These are phyloP conservation scores for Ophiostoma himal-ulmi DNA, from an alignment of 2,329 filamentous ascomycete genomes.

Conservation along the genomic window DNA sequence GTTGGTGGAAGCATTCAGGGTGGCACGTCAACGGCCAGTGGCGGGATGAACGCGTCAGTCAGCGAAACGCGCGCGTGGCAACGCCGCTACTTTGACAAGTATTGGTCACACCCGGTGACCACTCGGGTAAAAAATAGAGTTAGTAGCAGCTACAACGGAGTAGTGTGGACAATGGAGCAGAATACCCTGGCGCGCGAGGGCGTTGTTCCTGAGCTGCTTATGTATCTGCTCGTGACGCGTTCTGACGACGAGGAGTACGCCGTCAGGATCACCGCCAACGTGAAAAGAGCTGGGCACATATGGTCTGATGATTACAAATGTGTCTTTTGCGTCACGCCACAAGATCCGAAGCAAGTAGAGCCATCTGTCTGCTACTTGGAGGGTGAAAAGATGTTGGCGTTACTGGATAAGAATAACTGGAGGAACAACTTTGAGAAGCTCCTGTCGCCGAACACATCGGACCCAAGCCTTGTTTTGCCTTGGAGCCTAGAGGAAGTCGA, in stretches of 20 bases:
- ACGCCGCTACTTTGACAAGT: slow-evolving; percentile 18
- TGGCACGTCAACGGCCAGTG: too few relatives aligned
- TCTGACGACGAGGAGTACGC: slow-evolving; percentile 18
- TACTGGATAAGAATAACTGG: too few relatives aligned
- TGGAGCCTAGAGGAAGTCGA: too few relatives aligned
- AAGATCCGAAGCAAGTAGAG: too few relatives aligned
- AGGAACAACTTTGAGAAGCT: too few relatives aligned
- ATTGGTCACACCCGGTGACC: slow-evolving; percentile 14
- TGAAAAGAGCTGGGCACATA: neutral
- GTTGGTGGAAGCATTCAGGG: too few relatives aligned
- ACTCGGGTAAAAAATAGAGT: neutral
- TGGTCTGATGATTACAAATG: neutral
- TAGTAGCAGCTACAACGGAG: slow-evolving; percentile 15
- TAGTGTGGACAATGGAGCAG: slow-evolving; percentile 16
- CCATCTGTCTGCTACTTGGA: too few relatives aligned
- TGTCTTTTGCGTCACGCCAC: too few relatives aligned
- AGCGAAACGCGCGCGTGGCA: slow-evolving; percentile 12
- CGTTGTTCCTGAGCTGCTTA: slow-evolving; percentile 16
- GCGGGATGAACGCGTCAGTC: neutral
- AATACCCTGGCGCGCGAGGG: slow-evolving; percentile 18
- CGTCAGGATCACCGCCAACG: slow-evolving; percentile 19
- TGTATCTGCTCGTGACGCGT: slow-evolving; percentile 20
- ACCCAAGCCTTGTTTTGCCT: too few relatives aligned
- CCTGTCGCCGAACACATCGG: too few relatives aligned
- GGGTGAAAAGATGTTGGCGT: too few relatives aligned